Base-by-base conservation (phyloP, 441 rosid species). In the Gossypium davidsonii region DNA sequence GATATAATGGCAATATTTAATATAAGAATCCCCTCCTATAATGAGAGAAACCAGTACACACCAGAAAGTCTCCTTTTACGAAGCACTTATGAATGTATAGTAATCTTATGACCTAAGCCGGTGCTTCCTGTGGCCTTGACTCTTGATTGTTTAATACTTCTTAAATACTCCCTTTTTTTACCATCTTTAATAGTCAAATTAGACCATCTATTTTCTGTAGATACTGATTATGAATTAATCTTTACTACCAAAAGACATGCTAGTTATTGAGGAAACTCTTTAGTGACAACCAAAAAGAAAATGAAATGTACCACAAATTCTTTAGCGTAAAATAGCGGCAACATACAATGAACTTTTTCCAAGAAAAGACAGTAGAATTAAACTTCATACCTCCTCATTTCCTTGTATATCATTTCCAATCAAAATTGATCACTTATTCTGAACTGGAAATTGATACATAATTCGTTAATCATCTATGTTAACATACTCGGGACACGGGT, bases 371-470 rank as follows among this genome's bases (percentile, higher is more conserved):
- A 26, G 15, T 67, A 26, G 15, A 31, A 49, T 67, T 20, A 15
- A 49, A 26, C 59, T 26, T 42, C 59, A 49, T 39, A 5, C 28
- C 14, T 34, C 44, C 42, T 49, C 55, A 39, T 49, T n/a, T 48
- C 26, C 58, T 48, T n/a, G 42, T 9, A 48, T 48, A 66, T 67
- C 57, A 48, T 48, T 48, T 67, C 55, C 57, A 67, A 7, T 25
- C 57, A 46, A 67, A 46, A 7, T 48, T 14, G 12, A 48, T 67
- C 42, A 48, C 71, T 67, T 55, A 4, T 67, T 67, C 71, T 67
- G 71, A 49, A 67, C 44, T n/a, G 17, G 44, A 51, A n/a, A 44
- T 52, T 26, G 71, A 67, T 67, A 15, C 15, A 51, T 23, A 67
- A 51, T 28, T 51, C 44, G 20, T 26, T 67, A 49, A 21, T 42